Evolutionary conservation across 257 asterid species (phyloP).

Genomic region (Jaltomata sinuosa): DNA sequence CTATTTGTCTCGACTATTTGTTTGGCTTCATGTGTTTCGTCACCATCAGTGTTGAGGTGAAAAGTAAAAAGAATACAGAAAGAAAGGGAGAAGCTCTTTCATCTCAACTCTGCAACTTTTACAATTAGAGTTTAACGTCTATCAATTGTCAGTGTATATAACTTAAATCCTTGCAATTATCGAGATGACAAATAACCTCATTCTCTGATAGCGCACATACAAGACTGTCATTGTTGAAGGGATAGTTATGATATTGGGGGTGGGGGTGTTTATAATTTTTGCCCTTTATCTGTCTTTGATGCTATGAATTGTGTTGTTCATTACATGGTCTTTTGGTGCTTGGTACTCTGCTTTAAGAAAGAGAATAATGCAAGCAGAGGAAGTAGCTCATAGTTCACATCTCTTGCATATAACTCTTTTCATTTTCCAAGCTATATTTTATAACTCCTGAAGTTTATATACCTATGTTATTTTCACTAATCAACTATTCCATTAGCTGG

Average conservation of each 20-base stretch:
- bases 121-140: background rate
- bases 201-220: background rate
- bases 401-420: background rate
- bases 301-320: background rate
- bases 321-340: background rate
- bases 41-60: background rate
- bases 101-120: background rate
- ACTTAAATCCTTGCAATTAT: background rate
- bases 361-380: background rate
- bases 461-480: too few relatives aligned
- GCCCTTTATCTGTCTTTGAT: background rate
- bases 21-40: background rate
- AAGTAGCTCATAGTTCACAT: background rate
- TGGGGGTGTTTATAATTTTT: background rate
- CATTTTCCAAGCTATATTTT: background rate
- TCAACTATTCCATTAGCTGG: background rate
- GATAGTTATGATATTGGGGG: background rate
- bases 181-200: background rate
- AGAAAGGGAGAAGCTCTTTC: background rate
- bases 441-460: too few relatives aligned
- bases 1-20: background rate
- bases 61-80: background rate
- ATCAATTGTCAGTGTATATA: background rate
- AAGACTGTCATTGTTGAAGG: background rate
- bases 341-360: background rate